Base-by-base conservation (phyloP, 2,329 filamentous ascomycete genomes). In the Calonectria hongkongensis region DNA sequence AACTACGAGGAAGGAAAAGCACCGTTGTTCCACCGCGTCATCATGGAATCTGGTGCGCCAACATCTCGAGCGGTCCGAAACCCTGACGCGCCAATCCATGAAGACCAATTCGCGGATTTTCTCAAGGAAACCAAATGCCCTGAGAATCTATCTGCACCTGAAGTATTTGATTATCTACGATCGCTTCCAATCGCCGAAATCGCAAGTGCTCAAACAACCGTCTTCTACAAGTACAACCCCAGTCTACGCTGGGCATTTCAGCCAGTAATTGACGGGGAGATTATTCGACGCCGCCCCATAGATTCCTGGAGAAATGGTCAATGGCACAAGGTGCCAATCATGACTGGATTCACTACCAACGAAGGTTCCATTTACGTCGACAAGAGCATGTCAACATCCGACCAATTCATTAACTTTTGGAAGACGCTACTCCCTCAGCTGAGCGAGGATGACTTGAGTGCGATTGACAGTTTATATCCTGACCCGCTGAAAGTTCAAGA, bases 291-390 rank as follows among this genome's bases (percentile, higher is more conserved):
- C 9, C 85, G 89, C 1, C 92, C 93, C 1, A 85, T 93, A 2
- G 85, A 88, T 27, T 87, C 88, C 10, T 93, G 91, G 91, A 68
- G 72, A 27, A 51, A 70, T 16, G 80, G 75, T 13, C 76, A 75
- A 41, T 81, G 79, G 79, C 79, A 80, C 67, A 80, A 79, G 28
- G 72, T 81, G 0, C 80, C 80, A 1, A 89, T 94, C 48, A 84
- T 95, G 71, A 94, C 92, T 0, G 93, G 93, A 3, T 94, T 92
- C 83, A 92, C 92, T 78, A 89, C 90, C 47, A 92, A 94, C 76
- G 93, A 95, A 81, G 93, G 93, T 4, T 88, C 91, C 0, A 83
- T 88, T 39, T 95, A 94, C 77, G 89, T 94, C 1, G 88, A 92
- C 0, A 83, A 86, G 36, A 75, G 80, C 5, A 85, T 89, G 73